Evolutionary conservation across 306 rosid species (phyloP).

Genomic region (Trifolium repens): DNA sequence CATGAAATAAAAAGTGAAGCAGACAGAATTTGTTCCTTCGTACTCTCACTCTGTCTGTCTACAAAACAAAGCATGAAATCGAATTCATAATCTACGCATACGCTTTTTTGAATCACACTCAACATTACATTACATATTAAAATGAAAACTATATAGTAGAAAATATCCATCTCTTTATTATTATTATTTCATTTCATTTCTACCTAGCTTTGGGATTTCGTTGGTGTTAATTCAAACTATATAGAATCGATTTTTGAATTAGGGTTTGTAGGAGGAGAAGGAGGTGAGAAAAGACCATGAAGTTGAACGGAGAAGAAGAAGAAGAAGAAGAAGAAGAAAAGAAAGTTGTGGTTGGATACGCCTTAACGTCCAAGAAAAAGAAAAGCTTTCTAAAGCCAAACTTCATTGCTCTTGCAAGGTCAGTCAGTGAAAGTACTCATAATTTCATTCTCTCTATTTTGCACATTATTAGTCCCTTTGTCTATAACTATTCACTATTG

Average conservation of each 20-base stretch:
- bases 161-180: no score
- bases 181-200: background rate
- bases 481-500: no score
- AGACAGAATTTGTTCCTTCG: background rate
- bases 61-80: background rate
- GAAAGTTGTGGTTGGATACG: conserved; percentile 53
- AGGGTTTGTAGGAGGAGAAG: background rate
- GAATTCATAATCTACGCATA: background rate
- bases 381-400: conserved; percentile 52
- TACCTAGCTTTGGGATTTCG: background rate
- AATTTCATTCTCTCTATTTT: no score
- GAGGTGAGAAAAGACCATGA: conserved; percentile 17
- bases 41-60: background rate
- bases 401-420: conserved; percentile 51
- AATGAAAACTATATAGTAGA: no score
- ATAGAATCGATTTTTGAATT: background rate
- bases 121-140: background rate
- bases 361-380: conserved; percentile 58
- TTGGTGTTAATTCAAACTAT: background rate
- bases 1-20: background rate
- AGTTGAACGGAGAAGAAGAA: conserved; percentile 42
- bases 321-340: conserved; percentile 36
- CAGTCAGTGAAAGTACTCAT: background rate
- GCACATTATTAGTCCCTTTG: no score
- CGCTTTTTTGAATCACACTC: background rate